Conservation (phyloP, 2,329 filamentous ascomycete species). For the Nemania diffusa region DNA sequence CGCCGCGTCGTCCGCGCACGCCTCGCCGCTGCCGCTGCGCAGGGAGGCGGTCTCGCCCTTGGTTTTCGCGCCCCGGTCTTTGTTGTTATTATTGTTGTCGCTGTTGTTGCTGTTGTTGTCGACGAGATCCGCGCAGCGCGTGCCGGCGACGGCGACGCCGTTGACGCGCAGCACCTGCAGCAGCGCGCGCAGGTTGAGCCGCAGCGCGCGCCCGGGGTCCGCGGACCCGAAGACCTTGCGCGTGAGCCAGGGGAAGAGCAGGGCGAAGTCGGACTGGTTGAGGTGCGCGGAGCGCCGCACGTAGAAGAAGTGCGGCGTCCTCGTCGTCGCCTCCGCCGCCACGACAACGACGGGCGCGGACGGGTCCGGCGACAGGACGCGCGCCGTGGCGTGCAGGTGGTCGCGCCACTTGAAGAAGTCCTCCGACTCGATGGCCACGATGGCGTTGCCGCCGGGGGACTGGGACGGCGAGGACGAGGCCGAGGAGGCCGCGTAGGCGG, state of each 20-base stretch:
- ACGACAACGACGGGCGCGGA: slow-evolving; percentile 55
- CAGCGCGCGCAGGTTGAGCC: slow-evolving; percentile 68
- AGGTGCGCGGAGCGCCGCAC: slow-evolving; percentile 79
- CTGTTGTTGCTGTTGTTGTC: slow-evolving; percentile 60
- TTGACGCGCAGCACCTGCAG: slow-evolving; percentile 66
- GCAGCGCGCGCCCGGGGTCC: slow-evolving; percentile 67
- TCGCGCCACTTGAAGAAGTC: slow-evolving; percentile 82
- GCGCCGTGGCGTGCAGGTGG: slow-evolving; percentile 76
- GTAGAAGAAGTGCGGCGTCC: slow-evolving; percentile 76
- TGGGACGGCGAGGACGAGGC: slow-evolving; percentile 41
- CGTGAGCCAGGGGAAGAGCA: slow-evolving; percentile 80
- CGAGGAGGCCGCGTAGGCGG: slow-evolving; percentile 67
- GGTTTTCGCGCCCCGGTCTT: slow-evolving; percentile 46
- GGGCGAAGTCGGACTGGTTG: slow-evolving; percentile 83
- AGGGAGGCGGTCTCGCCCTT: slow-evolving; percentile 34
- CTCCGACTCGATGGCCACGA: slow-evolving; percentile 79
- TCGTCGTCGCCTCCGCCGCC: slow-evolving; percentile 48
- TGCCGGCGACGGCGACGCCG: slow-evolving; percentile 58
- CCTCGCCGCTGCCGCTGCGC: slow-evolving; percentile 34
- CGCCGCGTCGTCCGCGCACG: slow-evolving; percentile 56
- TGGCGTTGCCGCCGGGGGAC: slow-evolving; percentile 62
- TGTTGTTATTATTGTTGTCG: background rate
- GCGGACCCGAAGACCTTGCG: slow-evolving; percentile 67
- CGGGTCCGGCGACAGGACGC: slow-evolving; percentile 69
- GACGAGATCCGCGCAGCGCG: slow-evolving; percentile 54